These are phyloP conservation scores for Lentinula novae-zelandiae DNA, from an alignment of 1,284 basidiomycete genomes.

Conservation along the genomic window DNA sequence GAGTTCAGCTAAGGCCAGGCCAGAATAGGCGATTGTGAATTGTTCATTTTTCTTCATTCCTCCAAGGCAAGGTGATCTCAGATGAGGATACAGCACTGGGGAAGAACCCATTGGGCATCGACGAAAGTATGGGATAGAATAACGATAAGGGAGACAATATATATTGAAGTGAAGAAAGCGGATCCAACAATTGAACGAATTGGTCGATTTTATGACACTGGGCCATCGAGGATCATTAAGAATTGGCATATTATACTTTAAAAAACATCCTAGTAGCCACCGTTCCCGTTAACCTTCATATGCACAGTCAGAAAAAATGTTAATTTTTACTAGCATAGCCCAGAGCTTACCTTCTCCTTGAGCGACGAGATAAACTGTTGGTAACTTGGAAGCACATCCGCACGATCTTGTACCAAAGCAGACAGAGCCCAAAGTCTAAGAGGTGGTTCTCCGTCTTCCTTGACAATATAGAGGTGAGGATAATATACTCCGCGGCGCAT, in stretches of 20 bases:
- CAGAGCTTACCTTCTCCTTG: constrained; percentile 59
- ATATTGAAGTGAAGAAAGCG: neutral
- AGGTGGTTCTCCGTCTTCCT: constrained; percentile 96
- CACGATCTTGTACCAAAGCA: constrained; percentile 92
- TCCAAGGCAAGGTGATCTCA: too few species aligned
- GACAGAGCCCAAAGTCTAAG: constrained; percentile 94
- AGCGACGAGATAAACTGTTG: constrained; percentile 85
- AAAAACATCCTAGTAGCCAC: constrained; percentile 6
- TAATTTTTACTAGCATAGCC: neutral
- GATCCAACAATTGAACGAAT: neutral
- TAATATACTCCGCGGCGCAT: constrained; percentile 88
- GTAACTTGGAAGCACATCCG: constrained; percentile 93
- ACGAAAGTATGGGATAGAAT: neutral
- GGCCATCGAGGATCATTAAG: neutral
- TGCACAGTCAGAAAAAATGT: neutral
- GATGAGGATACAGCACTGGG: too few species aligned
- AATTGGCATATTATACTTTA: neutral
- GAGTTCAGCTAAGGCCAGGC: too few species aligned
- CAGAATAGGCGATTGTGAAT: too few species aligned
- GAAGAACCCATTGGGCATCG: neutral
- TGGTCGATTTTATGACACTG: neutral
- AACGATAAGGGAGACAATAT: neutral
- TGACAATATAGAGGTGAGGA: constrained; percentile 96
- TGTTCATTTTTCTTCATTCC: too few species aligned
- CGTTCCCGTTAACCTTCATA: constrained; percentile 11